Conservation (phyloP, 805 yeast species). For the Candida coquimbonensis region DNA sequence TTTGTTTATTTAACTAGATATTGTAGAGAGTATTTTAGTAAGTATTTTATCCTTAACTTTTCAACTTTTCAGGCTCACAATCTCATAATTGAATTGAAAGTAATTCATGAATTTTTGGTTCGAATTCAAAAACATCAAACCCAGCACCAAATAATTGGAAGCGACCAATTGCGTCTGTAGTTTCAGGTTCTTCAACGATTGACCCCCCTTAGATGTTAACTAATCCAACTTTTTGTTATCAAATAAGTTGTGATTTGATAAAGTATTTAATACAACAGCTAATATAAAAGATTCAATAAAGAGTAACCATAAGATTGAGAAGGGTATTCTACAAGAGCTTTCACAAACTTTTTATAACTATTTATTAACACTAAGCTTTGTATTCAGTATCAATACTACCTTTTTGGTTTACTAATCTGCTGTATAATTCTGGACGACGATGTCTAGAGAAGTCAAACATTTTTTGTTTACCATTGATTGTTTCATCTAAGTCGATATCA, state of each 20-base stretch:
- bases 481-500: conserved; percentile 30
- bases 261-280: too few relatives aligned
- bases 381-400: conserved; percentile 21
- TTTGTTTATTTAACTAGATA: not conserved
- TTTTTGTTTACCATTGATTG: conserved; percentile 28
- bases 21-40: not conserved
- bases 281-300: too few relatives aligned
- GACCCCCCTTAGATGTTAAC: conserved; percentile 35
- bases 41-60: too few relatives aligned
- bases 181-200: conserved; percentile 32
- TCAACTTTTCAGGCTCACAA: too few relatives aligned
- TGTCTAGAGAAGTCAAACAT: conserved; percentile 33
- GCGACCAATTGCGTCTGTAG: conserved; percentile 31
- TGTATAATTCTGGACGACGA: conserved; percentile 30
- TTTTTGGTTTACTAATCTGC: conserved; percentile 23
- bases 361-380: not conserved
- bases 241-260: too few relatives aligned
- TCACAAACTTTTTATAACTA: not conserved
- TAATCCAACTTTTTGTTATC: conserved; percentile 23
- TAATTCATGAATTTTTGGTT: conserved; percentile 31
- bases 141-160: conserved; percentile 38
- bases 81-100: conserved; percentile 25
- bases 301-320: too few relatives aligned
- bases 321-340: too few relatives aligned
- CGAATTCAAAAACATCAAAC: conserved; percentile 36